Base-by-base conservation (phyloP, 257 asterid genomes). In the Dorcoceras hygrometricum region DNA sequence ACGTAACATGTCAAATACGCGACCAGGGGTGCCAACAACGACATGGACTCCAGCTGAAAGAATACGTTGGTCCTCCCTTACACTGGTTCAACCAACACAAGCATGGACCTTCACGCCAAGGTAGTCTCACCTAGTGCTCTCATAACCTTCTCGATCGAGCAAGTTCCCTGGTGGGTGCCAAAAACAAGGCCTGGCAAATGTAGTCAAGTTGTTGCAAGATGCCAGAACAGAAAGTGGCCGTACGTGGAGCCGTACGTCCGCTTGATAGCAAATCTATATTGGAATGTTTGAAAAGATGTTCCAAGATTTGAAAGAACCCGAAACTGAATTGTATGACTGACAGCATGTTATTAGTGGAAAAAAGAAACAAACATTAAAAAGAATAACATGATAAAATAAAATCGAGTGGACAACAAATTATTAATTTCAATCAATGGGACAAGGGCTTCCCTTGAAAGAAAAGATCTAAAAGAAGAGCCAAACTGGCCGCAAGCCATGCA, bases 21-120 rank as follows among this genome's bases (percentile, higher is more conserved):
- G 94, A 7, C 94, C 97, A 43, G 97, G 97, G 54, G 95, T 89
- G 20, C 97, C 97, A 66, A 89, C 97, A 25, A 89, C 94, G 5
- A 84, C 95, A 36, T 89, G 97, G 23, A 89, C 97, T 8, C 95
- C 97, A 66, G 87, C 85, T 7, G 82, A 66, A 18, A 87, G 94
- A n/a, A 87, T 89, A 6, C 91, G 68, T 55, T 87, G 97, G 75
- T 89, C 97, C 85, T 85, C 94, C 68, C 97, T 87, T 34, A 89
- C 94, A 72, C 91, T 87, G 76, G 97, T 89, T 24, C 97, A 94
- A 73, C 95, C 97, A 0, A 89, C 95, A 62, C 97, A 89, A 46
- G 94, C 95, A 70, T 89, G 97, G 31, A 89, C 95, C 78, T 85
- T 89, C 50, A 82, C 95, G 12, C 97, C 97, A 51, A 85, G 97